Base-by-base conservation (phyloP, 2,329 filamentous ascomycete genomes). In the Lecanicillium sp. region DNA sequence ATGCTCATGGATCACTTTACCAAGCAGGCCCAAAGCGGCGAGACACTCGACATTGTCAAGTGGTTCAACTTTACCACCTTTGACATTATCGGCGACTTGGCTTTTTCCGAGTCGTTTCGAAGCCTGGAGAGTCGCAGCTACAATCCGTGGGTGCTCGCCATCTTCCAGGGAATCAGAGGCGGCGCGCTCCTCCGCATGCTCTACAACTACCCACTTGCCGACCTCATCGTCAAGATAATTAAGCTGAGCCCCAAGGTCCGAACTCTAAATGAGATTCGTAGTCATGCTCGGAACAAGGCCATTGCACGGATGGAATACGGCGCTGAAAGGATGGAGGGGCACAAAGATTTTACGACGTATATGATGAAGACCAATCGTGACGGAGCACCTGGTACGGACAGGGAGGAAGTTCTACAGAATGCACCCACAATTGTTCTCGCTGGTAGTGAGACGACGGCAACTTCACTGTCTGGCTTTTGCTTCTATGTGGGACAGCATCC, bases 101-200 rank as follows among this genome's bases (percentile, higher is more conserved):
- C 62, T 0, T 71, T 69, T 44, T 64, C 62, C 11, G 58, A 68
- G 33, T 57, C 61, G 0, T 68, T 66, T 43, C 48, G 51, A 13
- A 56, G 56, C 40, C 46, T 66, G 8, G 45, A 54, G n/a, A 50
- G 47, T 30, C 46, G 44, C 28, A 45, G 45, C 17, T 49, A 50
- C 33, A 52, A 57, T 16, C 54, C 53, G 1, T 57, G 51, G 48
- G 44, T 57, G 3, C 27, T 19, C 1, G 35, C 45, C 4, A 47
- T 57, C 6, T 51, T 55, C 30, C 20, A 40, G 1, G 31, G 41
- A 0, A 17, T 51, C 19, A 40, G 37, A 2, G 38, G 43, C 7
- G 4, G 30, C 7, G 32, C 45, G 2, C 18, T 44, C 2, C 38
- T 41, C 3, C 43, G 44, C 4, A 48, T 51, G 22, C 38, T 48